Base-by-base conservation (phyloP, 2,329 filamentous ascomycete genomes). In the Mycosphaerella sp. region DNA sequence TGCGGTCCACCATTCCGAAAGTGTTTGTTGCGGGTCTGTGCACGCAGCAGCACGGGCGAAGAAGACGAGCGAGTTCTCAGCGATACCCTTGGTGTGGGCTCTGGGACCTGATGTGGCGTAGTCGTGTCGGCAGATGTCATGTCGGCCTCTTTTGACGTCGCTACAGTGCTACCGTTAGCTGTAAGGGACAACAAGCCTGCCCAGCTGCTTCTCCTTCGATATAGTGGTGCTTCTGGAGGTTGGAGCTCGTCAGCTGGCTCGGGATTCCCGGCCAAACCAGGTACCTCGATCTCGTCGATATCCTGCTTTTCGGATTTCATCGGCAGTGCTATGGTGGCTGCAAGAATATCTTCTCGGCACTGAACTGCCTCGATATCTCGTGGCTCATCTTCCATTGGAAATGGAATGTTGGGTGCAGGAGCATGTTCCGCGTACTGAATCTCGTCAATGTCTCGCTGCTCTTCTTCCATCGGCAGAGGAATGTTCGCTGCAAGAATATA, bases 271-370 rank as follows among this genome's bases (percentile, higher is more conserved):
- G 78, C 80, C 4, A 89, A 74, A 0, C 85, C 86, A 3, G 86
- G 86, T 40, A 89, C 79, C 62, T 93, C 86, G 37, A 94, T 93
- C 65, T 94, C 88, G 41, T 84, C 78, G 6, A 91, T 71, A 63
- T 94, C 88, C 42, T 82, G 77, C 37, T 79, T 75, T 14, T 75
- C 74, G 32, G 80, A 75, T 21, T 75, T 75, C 36, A 83, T 71
- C 0, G 87, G 87, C 10, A 93, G 71, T n/a, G 86, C 81, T 55
- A 89, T 78, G 36, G 75, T 73, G 5, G 79, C 76, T 5, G 83
- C 70, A 40, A 79, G 65, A 2, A 67, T 57, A 51, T 66, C 60
- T 44, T 67, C 65, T 0, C 62, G 60, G 35, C 62, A 59, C n/a
- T 73, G 67, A 37, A 93, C 91, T 64, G 94, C 87, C 37, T 84